Evolutionary conservation across 106 monocot genomes (phyloP).

Genomic region (Platanthera guangdongensis): DNA sequence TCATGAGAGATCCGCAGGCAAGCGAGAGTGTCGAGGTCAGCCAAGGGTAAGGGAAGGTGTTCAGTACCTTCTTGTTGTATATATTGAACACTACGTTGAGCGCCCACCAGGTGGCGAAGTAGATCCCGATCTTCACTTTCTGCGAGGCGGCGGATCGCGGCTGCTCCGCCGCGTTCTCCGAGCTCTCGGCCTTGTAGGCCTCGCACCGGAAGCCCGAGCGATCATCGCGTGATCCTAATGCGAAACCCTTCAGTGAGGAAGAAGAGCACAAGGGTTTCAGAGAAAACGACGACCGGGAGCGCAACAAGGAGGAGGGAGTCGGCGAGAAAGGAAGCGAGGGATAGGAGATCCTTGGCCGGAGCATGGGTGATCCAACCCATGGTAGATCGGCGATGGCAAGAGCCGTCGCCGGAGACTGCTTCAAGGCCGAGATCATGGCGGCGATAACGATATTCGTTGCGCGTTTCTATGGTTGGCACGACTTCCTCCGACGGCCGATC

Average conservation of each 20-base stretch:
- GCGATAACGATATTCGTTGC: neutral
- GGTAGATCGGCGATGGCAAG: slow-evolving; percentile 3
- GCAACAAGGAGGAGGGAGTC: neutral
- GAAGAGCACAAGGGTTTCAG: slow-evolving; percentile 7
- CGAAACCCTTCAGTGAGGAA: slow-evolving; percentile 7
- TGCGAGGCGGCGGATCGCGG: slow-evolving; percentile 21
- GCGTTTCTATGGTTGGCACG: too few relatives aligned
- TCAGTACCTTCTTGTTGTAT: slow-evolving; percentile 95
- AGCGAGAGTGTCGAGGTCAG: slow-evolving; percentile 88
- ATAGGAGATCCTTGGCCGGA: neutral
- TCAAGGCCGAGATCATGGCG: slow-evolving; percentile 2
- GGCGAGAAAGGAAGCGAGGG: neutral
- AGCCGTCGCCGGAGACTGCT: slow-evolving; percentile 14
- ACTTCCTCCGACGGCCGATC: too few relatives aligned
- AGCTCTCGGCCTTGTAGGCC: slow-evolving; percentile 31
- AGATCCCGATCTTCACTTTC: slow-evolving; percentile 68
- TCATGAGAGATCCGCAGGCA: slow-evolving; percentile 71
- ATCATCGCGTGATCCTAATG: slow-evolving; percentile 7
- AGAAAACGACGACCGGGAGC: neutral
- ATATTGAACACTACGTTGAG: slow-evolving; percentile 90
- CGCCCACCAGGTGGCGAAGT: slow-evolving; percentile 91
- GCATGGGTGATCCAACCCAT: slow-evolving; percentile 2
- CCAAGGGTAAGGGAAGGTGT: slow-evolving; percentile 83
- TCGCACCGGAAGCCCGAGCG: neutral
- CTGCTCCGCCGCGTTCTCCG: slow-evolving; percentile 13